phyloP scores from a whole-genome alignment of 2,329 filamentous ascomycete genomes.

The Verticillium klebahnii region DNA sequence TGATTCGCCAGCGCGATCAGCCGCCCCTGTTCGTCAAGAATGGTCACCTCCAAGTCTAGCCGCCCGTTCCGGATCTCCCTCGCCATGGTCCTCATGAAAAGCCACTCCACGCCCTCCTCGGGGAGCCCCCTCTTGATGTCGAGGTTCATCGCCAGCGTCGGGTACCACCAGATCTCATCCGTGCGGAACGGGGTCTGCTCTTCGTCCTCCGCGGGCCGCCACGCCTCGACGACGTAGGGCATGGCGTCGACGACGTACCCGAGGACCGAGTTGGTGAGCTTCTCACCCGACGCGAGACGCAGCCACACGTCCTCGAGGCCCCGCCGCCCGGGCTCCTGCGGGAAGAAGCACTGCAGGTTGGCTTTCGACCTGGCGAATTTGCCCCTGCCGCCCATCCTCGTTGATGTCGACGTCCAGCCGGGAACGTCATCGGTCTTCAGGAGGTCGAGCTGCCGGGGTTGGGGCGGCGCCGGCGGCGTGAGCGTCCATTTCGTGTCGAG shows the following conservation, averaged over 20 bases:
- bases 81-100: slow-evolving; percentile 60
- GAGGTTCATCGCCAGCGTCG: slow-evolving; percentile 69
- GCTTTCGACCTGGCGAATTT: slow-evolving; percentile 17
- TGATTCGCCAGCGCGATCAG: slow-evolving; percentile 22
- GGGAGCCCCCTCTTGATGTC: slow-evolving; percentile 73
- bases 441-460: slow-evolving; percentile 18
- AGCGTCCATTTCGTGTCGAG: slow-evolving; percentile 9
- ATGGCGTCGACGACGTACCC: slow-evolving; percentile 67
- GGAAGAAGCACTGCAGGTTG: slow-evolving; percentile 18
- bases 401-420: slow-evolving; percentile 19
- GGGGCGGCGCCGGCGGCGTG: slow-evolving; percentile 10
- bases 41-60: slow-evolving; percentile 68
- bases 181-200: slow-evolving; percentile 26
- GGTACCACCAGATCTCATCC: slow-evolving; percentile 60
- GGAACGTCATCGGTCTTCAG: slow-evolving; percentile 19
- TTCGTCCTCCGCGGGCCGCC: slow-evolving; percentile 24
- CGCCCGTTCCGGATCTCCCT: slow-evolving; percentile 67
- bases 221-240: slow-evolving; percentile 58
- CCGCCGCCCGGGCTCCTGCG: slow-evolving; percentile 6
- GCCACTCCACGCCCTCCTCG: slow-evolving; percentile 63
- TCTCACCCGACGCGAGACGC: slow-evolving; percentile 51
- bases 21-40: slow-evolving; percentile 46
- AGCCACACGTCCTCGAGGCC: slow-evolving; percentile 58
- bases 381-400: slow-evolving; percentile 3
- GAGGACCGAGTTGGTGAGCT: slow-evolving; percentile 60